These are phyloP conservation scores for Orbilia oligospora DNA, from an alignment of 2,329 filamentous ascomycete species.

Conservation along the genomic window DNA sequence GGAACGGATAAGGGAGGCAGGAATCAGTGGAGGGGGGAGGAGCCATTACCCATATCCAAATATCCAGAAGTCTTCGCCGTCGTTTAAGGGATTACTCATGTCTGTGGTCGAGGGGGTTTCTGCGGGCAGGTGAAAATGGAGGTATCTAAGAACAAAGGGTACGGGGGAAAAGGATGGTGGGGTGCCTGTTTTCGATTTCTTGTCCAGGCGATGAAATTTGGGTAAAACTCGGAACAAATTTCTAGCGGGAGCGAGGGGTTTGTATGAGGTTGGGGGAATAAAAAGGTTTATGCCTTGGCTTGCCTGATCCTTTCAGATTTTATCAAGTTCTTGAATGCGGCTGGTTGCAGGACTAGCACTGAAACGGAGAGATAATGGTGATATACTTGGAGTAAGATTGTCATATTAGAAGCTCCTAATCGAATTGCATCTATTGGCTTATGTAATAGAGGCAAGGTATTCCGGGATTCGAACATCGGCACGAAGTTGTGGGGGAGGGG, in stretches of 20 bases:
- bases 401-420: slow-evolving; percentile 18
- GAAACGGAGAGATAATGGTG: slow-evolving; percentile 40
- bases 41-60: slow-evolving; percentile 88
- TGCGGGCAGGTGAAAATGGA: slow-evolving; percentile 43
- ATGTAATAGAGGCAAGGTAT: not conserved
- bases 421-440: slow-evolving; percentile 43
- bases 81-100: slow-evolving; percentile 64
- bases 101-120: slow-evolving; percentile 33
- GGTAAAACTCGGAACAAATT: slow-evolving; percentile 50
- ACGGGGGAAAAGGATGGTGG: slow-evolving; percentile 38
- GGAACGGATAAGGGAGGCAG: slow-evolving; percentile 54
- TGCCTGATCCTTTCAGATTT: slow-evolving; percentile 51
- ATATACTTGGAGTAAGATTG: slow-evolving; percentile 40
- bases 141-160: slow-evolving; percentile 8
- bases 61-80: slow-evolving; percentile 84
- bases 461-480: not conserved
- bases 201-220: slow-evolving; percentile 43
- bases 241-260: slow-evolving; percentile 40
- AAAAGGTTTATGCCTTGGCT: slow-evolving; percentile 59
- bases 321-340: slow-evolving; percentile 49
- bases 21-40: slow-evolving; percentile 16
- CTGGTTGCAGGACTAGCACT: slow-evolving; percentile 54
- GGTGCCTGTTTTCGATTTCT: slow-evolving; percentile 38
- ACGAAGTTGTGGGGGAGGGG: slow-evolving; percentile 1
- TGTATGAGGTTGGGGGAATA: slow-evolving; percentile 59